phyloP scores from a whole-genome alignment of 1,139 yeast species.

The Keqinozyma sinolaborantium region DNA sequence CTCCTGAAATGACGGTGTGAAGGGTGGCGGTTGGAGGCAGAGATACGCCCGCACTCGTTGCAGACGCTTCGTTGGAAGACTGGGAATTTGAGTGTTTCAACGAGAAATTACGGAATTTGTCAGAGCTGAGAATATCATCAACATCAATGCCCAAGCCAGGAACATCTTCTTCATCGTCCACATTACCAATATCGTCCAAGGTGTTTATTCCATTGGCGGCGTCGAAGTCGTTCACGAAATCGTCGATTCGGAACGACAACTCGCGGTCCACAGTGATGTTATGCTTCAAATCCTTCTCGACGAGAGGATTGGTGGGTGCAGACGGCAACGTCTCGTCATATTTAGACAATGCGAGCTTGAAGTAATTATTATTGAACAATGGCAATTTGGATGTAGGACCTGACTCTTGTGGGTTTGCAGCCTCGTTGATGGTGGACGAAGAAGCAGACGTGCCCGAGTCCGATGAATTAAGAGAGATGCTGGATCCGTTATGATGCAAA shows the following conservation, averaged over 20 bases:
- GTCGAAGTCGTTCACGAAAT: constrained; percentile 33
- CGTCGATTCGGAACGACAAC: constrained; percentile 37
- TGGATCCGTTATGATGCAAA: constrained; percentile 14
- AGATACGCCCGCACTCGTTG: background rate
- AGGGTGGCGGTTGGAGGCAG: background rate
- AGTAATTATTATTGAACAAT: constrained; percentile 34
- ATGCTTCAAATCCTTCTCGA: constrained; percentile 14
- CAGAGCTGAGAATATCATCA: constrained; percentile 42
- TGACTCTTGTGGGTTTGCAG: constrained; percentile 4
- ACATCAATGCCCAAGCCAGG: constrained; percentile 45
- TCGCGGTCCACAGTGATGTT: constrained; percentile 30
- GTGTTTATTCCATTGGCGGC: constrained; percentile 14
- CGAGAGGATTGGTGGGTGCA: background rate
- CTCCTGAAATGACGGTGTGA: constrained; percentile 13
- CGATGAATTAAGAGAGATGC: constrained; percentile 25
- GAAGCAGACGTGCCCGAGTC: constrained; percentile 17
- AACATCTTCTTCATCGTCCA: constrained; percentile 33
- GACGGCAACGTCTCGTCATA: constrained; percentile 29
- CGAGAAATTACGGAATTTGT: constrained; percentile 35
- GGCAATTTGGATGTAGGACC: constrained; percentile 29
- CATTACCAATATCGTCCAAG: constrained; percentile 19
- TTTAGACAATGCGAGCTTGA: constrained; percentile 30
- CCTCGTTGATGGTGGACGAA: constrained; percentile 2
- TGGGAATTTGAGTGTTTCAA: constrained; percentile 6
- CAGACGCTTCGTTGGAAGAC: background rate